Conservation (phyloP, 1,284 basidiomycete species). For the Fomitopsis palustris region DNA sequence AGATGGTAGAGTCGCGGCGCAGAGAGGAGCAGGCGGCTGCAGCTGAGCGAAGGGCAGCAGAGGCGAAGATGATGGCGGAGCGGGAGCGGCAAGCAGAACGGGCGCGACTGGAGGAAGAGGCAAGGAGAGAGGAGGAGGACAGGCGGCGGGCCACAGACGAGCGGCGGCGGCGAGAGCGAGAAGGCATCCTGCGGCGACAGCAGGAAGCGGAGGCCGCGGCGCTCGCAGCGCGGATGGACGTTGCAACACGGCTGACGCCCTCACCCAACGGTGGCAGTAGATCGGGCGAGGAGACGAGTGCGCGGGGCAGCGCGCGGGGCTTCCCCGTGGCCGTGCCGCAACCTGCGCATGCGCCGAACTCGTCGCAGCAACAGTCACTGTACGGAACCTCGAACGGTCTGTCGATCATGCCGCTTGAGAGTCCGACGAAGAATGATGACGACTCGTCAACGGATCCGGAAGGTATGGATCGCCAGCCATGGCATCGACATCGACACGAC, state of each 20-base stretch:
- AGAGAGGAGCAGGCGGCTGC: constrained; percentile 22
- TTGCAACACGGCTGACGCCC: constrained; percentile 17
- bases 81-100: constrained; percentile 20
- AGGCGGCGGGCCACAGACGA: constrained; percentile 23
- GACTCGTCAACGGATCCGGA: constrained; percentile 28
- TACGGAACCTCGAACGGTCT: constrained; percentile 24
- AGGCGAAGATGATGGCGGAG: constrained; percentile 24
- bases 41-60: constrained; percentile 18
- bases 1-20: constrained; percentile 15
- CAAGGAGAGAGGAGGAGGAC: constrained; percentile 23
- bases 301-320: constrained; percentile 8
- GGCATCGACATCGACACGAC: constrained; percentile 16
- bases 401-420: constrained; percentile 41
- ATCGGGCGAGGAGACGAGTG: background rate
- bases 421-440: constrained; percentile 36
- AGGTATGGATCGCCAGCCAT: constrained; percentile 14
- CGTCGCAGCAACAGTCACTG: constrained; percentile 20
- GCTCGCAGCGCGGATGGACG: constrained; percentile 27
- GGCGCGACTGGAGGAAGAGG: constrained; percentile 23
- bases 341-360: constrained; percentile 20
- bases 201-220: constrained; percentile 39
- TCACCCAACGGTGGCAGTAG: constrained; percentile 6
- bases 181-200: constrained; percentile 44
- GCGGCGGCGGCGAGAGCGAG: constrained; percentile 39
- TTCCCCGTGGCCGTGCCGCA: constrained; percentile 24